Evolutionary conservation across 345 rosid genomes (phyloP).

Genomic region (Bruguiera parviflora): DNA sequence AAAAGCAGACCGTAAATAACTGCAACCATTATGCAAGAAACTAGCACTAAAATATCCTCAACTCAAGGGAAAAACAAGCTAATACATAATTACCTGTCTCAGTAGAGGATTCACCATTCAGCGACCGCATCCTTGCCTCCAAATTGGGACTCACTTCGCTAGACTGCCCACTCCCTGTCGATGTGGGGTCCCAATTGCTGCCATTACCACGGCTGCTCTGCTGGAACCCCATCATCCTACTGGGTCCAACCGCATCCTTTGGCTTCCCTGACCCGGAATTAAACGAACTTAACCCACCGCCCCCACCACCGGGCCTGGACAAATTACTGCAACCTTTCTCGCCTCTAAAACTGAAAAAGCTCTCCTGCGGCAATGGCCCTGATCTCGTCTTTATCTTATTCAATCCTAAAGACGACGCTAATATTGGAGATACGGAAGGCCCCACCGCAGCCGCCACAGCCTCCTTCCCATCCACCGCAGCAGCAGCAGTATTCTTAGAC

Average conservation of each 20-base stretch:
- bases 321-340: conserved; percentile 70
- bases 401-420: conserved; percentile 92
- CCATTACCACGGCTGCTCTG: conserved; percentile 41
- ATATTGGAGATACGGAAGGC: conserved; percentile 66
- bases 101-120: conserved; percentile 62
- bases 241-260: conserved; percentile 44
- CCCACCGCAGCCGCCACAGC: conserved; percentile 37
- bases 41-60: not conserved
- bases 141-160: conserved; percentile 61
- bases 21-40: conserved; percentile 1
- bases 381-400: conserved; percentile 94
- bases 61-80: not conserved
- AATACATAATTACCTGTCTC: conserved; percentile 44
- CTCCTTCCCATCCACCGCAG: conserved; percentile 30
- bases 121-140: conserved; percentile 47
- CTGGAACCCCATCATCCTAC: conserved; percentile 39
- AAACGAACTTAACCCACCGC: conserved; percentile 35
- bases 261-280: conserved; percentile 39
- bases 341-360: conserved; percentile 58
- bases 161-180: conserved; percentile 49
- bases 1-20: not conserved
- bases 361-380: conserved; percentile 91
- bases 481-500: conserved; percentile 32
- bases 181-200: conserved; percentile 38
- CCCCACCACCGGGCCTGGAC: conserved; percentile 51